A percentile compares a stretch with the other conserved stretches of the same genome.
Conservation (phyloP, 108 stramenopile species). For the Heterococcus sp. region DNA sequence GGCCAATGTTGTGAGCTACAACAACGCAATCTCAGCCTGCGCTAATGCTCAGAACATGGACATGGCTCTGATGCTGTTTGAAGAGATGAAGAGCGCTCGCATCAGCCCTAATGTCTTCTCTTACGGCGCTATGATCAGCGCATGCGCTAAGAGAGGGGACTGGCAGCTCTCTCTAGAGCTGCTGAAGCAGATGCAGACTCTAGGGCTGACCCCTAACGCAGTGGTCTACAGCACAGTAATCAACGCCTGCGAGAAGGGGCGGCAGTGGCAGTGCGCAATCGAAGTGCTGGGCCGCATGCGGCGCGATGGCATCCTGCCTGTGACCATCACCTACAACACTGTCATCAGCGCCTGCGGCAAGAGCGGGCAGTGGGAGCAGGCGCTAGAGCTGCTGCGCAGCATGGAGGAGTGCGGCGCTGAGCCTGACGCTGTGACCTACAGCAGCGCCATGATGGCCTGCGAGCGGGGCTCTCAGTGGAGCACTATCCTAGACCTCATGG, state of each 20-base stretch:
- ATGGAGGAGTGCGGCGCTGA: too few species aligned
- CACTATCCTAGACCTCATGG: constrained; percentile 14
- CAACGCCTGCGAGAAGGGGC: constrained; percentile 21
- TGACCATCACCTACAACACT: constrained; percentile 35
- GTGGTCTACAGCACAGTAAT: constrained; percentile 32
- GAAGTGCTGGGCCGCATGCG: constrained; percentile 29
- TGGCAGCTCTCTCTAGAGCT: constrained; percentile 5
- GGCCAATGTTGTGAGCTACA: constrained; percentile 46
- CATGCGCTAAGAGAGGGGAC: constrained; percentile 42
- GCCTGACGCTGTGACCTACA: too few species aligned
- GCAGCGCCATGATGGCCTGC: constrained; percentile 45
- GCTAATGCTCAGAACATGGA: constrained; percentile 34
- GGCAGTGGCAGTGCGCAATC: constrained; percentile 40
- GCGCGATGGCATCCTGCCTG: constrained; percentile 28
- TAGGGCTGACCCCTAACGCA: constrained; percentile 25
- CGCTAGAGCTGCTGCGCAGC: too few species aligned
- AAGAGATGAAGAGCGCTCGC: constrained; percentile 32
- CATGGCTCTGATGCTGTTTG: constrained; percentile 28
- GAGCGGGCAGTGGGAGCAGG: constrained; percentile 38
- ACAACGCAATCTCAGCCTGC: constrained; percentile 42
- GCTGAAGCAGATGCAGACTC: constrained; percentile 15
- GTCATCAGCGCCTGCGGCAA: constrained; percentile 42
- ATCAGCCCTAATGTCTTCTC: constrained; percentile 39
- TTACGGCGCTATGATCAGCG: constrained; percentile 39
- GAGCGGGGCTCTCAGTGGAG: constrained; percentile 25